Conservation (phyloP, 2,329 filamentous ascomycete genomes). For the Colletotrichum liriopes region DNA sequence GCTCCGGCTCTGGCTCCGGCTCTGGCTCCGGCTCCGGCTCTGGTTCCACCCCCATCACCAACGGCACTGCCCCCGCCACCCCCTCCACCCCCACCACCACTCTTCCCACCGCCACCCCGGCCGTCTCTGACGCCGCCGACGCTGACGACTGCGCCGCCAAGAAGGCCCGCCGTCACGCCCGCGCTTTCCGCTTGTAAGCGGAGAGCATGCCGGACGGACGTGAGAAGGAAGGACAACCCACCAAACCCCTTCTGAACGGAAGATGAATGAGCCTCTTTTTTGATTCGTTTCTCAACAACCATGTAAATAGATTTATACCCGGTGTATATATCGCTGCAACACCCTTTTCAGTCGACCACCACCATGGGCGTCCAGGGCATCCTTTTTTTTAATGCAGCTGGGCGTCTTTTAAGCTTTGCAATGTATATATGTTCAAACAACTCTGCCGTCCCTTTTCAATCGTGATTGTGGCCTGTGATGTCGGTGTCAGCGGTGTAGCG, state of each 20-base stretch:
- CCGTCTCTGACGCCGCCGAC: conserved; percentile 4
- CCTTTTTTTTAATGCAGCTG: conserved; percentile 26
- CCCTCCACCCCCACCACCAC: conserved; percentile 19
- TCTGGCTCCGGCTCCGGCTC: conserved; percentile 27
- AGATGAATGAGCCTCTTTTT: conserved; percentile 20
- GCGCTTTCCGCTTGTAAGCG: conserved; percentile 31
- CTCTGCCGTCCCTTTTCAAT: background rate
- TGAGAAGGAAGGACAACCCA: background rate
- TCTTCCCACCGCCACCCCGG: conserved; percentile 3
- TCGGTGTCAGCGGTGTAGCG: background rate
- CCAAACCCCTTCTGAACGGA: background rate
- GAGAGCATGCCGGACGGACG: background rate
- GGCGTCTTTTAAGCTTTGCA: conserved; percentile 31
- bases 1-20: conserved; percentile 18
- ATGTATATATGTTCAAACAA: conserved; percentile 32
- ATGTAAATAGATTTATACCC: conserved; percentile 42
- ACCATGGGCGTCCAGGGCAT: conserved; percentile 14
- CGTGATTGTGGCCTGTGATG: background rate
- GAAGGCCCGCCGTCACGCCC: conserved; percentile 33
- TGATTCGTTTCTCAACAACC: conserved; percentile 32
- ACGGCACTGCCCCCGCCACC: conserved; percentile 37
- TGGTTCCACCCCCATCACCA: conserved; percentile 45
- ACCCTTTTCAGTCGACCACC: conserved; percentile 26
- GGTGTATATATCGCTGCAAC: conserved; percentile 41
- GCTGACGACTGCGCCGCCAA: conserved; percentile 22